Base-by-base conservation (phyloP, 2,329 filamentous ascomycete genomes). In the Orbilia quercus region DNA sequence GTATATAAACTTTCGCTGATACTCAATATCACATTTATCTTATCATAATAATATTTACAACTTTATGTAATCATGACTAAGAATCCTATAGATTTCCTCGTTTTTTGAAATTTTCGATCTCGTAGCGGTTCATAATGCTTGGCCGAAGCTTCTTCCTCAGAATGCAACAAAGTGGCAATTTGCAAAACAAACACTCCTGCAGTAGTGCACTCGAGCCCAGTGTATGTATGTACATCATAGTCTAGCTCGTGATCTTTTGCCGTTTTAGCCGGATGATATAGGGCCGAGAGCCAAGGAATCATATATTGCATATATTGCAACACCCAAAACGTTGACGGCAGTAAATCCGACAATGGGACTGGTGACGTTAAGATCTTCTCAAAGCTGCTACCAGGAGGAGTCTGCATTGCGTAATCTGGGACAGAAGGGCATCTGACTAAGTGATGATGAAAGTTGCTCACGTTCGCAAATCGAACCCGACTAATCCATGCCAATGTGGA, bases 211-310 rank as follows among this genome's bases (percentile, higher is more conserved):
- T 47, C 59, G 20, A 23, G 48, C 23, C 47, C n/a, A 45, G 44
- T 2, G 4, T 20, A 31, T 40, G 36, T 44, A 50, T 36, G 22
- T 25, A 16, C 20, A 55, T n/a, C n/a, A 50, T 11, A 34, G 48
- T 51, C 44, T 51, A 36, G 44, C 53, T 66, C 38, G 45, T 67
- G 53, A 57, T 57, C 31, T 20, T 1, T 55, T 58, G 63, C 53
- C 63, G 44, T 31, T 59, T 67, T 67, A 67, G 53, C 63, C 63
- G 63, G 63, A 20, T 34, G 16, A 50, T 66, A 57, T 66, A 48
- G n/a, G n/a, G n/a, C 62, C 62, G 62, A 66, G 25, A 54, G 51
- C 62, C 51, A 58, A 53, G 53, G 36, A 58, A 42, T 20, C n/a
- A 40, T 22, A 31, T 34, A 45, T 5, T 50, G 40, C 38, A 38